Conservation (phyloP, 345 rosid species). For the Arabis alpina region DNA sequence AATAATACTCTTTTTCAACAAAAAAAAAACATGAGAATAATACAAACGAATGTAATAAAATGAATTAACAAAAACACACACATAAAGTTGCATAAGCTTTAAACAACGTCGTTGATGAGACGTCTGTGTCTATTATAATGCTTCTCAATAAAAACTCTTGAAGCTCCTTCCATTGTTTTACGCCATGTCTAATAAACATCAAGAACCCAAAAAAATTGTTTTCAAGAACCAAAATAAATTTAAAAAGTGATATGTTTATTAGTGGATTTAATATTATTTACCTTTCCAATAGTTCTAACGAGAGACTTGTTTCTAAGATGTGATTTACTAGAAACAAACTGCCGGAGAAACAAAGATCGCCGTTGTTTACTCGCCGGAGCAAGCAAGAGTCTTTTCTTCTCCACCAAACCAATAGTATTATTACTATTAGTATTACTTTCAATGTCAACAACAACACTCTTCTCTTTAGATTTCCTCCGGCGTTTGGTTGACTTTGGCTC, state of each 20-base stretch:
- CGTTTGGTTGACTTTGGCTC: conserved; percentile 39
- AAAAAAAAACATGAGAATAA: background rate
- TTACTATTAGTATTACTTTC: conserved; percentile 20
- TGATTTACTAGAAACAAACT: conserved; percentile 58
- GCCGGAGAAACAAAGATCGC: conserved; percentile 52
- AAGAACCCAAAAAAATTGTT: background rate
- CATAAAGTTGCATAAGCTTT: conserved; percentile 4
- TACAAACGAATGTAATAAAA: conserved; percentile 13
- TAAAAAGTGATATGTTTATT: background rate
- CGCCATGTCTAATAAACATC: conserved; percentile 82
- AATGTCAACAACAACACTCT: conserved; percentile 10
- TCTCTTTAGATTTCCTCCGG: conserved; percentile 44
- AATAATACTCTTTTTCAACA: too few relatives aligned
- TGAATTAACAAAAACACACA: background rate
- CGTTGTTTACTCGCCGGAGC: conserved; percentile 50
- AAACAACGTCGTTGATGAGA: conserved; percentile 66
- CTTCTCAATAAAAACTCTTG: conserved; percentile 72
- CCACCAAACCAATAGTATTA: conserved; percentile 42
- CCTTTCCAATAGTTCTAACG: conserved; percentile 68
- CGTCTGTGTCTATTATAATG: conserved; percentile 80
- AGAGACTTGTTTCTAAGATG: conserved; percentile 63
- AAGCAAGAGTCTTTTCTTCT: conserved; percentile 70
- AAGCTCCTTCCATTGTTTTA: conserved; percentile 83
- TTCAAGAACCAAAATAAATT: background rate
- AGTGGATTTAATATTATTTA: background rate